Percentiles rank a stretch among this genome's conserved stretches.
phyloP scores from a whole-genome alignment of 2,329 filamentous ascomycete species.

The Colletotrichum siamense region DNA sequence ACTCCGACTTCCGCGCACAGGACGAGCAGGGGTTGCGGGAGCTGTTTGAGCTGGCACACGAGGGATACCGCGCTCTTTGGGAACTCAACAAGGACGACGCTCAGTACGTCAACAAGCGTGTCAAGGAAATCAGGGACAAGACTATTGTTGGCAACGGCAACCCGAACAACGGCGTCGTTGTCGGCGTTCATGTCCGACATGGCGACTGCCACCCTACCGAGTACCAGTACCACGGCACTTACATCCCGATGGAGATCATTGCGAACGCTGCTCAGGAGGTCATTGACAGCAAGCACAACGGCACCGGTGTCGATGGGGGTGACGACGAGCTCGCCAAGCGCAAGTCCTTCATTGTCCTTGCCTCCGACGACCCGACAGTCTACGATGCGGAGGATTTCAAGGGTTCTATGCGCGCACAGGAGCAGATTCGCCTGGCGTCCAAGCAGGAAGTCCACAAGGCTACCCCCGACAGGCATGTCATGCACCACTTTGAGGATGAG shows the following conservation, averaged over 20 bases:
- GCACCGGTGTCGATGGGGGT: constrained; percentile 35
- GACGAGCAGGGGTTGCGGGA: constrained; percentile 49
- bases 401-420: constrained; percentile 68
- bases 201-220: constrained; percentile 82
- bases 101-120: constrained; percentile 66
- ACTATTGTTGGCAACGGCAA: constrained; percentile 46
- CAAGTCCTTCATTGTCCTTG: constrained; percentile 64
- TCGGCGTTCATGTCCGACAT: constrained; percentile 81
- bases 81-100: constrained; percentile 69
- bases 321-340: constrained; percentile 41
- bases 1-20: constrained; percentile 58
- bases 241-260: constrained; percentile 77
- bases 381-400: constrained; percentile 70
- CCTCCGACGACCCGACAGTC: constrained; percentile 82
- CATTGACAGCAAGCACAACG: constrained; percentile 55
- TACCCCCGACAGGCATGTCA: constrained; percentile 50
- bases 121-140: constrained; percentile 58
- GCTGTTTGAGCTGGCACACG: constrained; percentile 71
- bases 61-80: constrained; percentile 78
- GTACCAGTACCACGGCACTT: constrained; percentile 77
- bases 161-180: constrained; percentile 55
- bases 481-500: constrained; percentile 75
- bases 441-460: constrained; percentile 54
- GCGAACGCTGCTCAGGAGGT: constrained; percentile 62
- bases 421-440: constrained; percentile 76